Evolutionary conservation across 768 basidiomycete species (phyloP), one percentile per base, ranked within the genome.

Genomic region (Exidia glandulosa): DNA sequence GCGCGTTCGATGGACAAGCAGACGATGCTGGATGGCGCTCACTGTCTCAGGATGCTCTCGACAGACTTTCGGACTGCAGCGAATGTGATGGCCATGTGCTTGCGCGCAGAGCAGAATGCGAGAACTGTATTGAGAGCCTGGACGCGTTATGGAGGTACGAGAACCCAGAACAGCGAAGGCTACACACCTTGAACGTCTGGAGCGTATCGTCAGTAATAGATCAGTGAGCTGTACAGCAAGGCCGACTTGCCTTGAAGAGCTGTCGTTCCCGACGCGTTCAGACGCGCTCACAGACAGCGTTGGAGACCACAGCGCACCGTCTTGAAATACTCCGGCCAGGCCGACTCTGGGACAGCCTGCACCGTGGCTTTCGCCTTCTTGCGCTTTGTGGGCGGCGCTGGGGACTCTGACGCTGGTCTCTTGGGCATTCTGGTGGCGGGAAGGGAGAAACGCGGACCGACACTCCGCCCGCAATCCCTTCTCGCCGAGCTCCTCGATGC

Each of bases 111-210:
- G 37, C 91, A 79, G 66, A 95, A 95, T 0, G 88, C 91, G 41
- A 94, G 79, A 3, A 95, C 89, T 14, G 91, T 90, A 65, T 94
- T 94, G 54, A 94, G 74, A 10, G 91, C 89, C 89, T 94, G 57
- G 4, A 59, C 27, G 31, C 19, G 36, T 33, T 56, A 32, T 16
- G 9, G 25, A 34, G 27, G 47, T 56, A 23, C 9, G 23, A 30
- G 30, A 33, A 59, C 59, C 34, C 32, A 1, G 5, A 27, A 33
- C 27, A 6, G 7, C 4, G 16, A 34, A 30, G 41, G 32, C 31
- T 16, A 27, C 71, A 58, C 65, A 85, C 86, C 78, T 86, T 88
- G 71, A 79, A 82, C 34, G 85, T 73, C 85, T 84, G 64, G 31
- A 65, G 41, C 5, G 66, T 61, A 29, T 48, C 48, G 31, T 16